Base-by-base conservation (phyloP, 208 protist genomes). In the Vickermania spadyakhi region DNA sequence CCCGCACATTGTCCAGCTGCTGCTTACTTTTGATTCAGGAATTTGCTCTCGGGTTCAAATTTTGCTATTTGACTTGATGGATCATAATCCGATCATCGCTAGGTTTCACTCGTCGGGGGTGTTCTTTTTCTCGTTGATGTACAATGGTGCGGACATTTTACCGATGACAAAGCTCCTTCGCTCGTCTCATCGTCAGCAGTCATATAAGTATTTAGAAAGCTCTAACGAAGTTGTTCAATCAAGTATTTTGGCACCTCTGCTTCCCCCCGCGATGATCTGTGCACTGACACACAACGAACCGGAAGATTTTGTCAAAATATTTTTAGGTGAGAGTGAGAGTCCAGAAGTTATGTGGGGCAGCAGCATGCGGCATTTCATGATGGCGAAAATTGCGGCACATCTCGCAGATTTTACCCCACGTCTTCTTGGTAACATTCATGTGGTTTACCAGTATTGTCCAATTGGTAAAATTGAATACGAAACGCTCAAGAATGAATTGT, bases 71-170 rank as follows among this genome's bases (percentile, higher is more conserved):
- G 58, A 60, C 27, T 66, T 98, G 50, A 86, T 98, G 72, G 68
- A 85, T 58, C 89, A 97, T 54, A 97, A 97, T 72, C 77, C 81
- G 13, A 29, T 76, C 1, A 67, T 96, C 4, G 68, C 79, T 2
- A 79, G 81, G 3, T 80, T 97, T 50, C 97, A 94, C 68, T 68
- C 93, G 21, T 96, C 94, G 23, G 96, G 96, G 52, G 79, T 79
- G 28, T 98, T 97, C 62, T 97, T 93, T 66, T 98, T 98, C 60
- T 70, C 84, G 22, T 79, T 97, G 29, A 89, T 98, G 68, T 98
- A 98, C 81, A 94, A 79, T 7, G 94, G 84, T 2, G 96, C 91
- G 0, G 95, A 98, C 60, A 72, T 98, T 31, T 52, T 97, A 14
- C 87, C 94, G 42, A 75, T 97, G 31, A 92, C 77, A 56, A 62